Conservation (phyloP, 2,329 filamentous ascomycete genomes). For the Bipolaris sorokiniana region DNA sequence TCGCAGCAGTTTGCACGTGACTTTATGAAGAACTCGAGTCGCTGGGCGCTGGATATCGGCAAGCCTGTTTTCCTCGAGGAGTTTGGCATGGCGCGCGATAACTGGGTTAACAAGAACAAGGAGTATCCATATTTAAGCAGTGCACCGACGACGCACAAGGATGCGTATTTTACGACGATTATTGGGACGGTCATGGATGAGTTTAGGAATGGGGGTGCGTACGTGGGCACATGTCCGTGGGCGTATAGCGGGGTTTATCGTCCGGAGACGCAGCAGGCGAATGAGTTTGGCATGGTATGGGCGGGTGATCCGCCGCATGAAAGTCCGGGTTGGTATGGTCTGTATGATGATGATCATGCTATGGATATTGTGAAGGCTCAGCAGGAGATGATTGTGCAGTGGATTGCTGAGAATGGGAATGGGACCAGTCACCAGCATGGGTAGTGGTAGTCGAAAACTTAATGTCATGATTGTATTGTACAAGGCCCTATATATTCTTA, state of each 20-base stretch:
- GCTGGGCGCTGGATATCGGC: slow-evolving; percentile 46
- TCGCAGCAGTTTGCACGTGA: slow-evolving; percentile 46
- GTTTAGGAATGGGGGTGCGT: slow-evolving; percentile 45
- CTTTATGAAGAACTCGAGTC: slow-evolving; percentile 45
- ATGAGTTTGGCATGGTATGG: slow-evolving; percentile 51
- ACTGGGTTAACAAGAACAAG: slow-evolving; percentile 47
- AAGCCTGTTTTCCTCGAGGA: slow-evolving; percentile 51
- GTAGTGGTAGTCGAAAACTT: neutral
- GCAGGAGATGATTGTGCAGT: slow-evolving; percentile 38
- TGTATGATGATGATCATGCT: slow-evolving; percentile 49
- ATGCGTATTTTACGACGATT: slow-evolving; percentile 48
- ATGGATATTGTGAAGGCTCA: slow-evolving; percentile 48
- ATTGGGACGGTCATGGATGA: slow-evolving; percentile 46
- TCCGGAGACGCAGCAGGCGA: slow-evolving; percentile 47
- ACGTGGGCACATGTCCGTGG: slow-evolving; percentile 49
- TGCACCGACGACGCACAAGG: slow-evolving; percentile 47
- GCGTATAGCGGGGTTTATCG: slow-evolving; percentile 50
- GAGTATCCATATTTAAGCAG: slow-evolving; percentile 48
- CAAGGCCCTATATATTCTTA: slow-evolving; percentile 7
- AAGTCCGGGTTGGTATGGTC: slow-evolving; percentile 49
- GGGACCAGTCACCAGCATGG: slow-evolving; percentile 1
- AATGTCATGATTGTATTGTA: neutral
- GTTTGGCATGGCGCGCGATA: slow-evolving; percentile 51
- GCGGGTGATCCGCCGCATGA: slow-evolving; percentile 52
- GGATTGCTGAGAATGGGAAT: slow-evolving; percentile 32